phyloP scores from a whole-genome alignment of 192 early-diverging fungal species.

The Coemansia sp. region DNA sequence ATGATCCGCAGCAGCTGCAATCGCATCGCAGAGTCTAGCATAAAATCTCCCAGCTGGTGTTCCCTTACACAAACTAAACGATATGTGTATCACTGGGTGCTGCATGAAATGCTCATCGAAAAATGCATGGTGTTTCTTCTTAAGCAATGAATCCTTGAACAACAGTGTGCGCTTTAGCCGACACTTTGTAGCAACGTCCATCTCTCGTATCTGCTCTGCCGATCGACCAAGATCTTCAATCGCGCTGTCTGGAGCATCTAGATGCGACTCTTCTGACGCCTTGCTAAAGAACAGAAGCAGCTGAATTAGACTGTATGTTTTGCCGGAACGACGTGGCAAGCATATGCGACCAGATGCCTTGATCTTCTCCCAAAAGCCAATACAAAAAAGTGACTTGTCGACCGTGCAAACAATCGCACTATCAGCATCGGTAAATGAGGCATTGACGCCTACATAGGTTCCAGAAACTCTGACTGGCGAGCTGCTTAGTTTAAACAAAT shows the following conservation, averaged over 20 bases:
- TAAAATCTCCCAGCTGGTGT: slow-evolving; percentile 11
- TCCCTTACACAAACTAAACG: slow-evolving; percentile 21
- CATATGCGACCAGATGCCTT: slow-evolving; percentile 32
- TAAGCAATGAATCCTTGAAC: slow-evolving; percentile 28
- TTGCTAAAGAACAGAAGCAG: slow-evolving; percentile 41
- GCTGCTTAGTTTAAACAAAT: slow-evolving; percentile 21
- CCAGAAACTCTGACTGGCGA: slow-evolving; percentile 41
- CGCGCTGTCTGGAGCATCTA: slow-evolving; percentile 18
- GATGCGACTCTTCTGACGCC: slow-evolving; percentile 3
- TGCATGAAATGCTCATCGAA: slow-evolving; percentile 40
- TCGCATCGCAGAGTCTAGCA: slow-evolving; percentile 4
- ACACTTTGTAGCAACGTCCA: slow-evolving; percentile 25
- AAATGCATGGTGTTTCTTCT: slow-evolving; percentile 26
- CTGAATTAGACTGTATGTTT: slow-evolving; percentile 45
- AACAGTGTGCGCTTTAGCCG: slow-evolving; percentile 31
- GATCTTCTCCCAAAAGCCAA: slow-evolving; percentile 41
- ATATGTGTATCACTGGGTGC: slow-evolving; percentile 40
- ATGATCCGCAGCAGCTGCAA: neutral
- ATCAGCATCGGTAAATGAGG: slow-evolving; percentile 26
- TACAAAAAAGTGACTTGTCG: slow-evolving; percentile 48
- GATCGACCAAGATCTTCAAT: neutral
- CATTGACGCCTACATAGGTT: slow-evolving; percentile 22
- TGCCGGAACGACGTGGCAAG: slow-evolving; percentile 43
- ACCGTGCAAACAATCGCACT: slow-evolving; percentile 27
- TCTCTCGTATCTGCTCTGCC: neutral